Evolutionary conservation across 139 green algal species (phyloP), one percentile per base, ranked within the genome.

Genomic region (Tetradesmus lagerheimii): DNA sequence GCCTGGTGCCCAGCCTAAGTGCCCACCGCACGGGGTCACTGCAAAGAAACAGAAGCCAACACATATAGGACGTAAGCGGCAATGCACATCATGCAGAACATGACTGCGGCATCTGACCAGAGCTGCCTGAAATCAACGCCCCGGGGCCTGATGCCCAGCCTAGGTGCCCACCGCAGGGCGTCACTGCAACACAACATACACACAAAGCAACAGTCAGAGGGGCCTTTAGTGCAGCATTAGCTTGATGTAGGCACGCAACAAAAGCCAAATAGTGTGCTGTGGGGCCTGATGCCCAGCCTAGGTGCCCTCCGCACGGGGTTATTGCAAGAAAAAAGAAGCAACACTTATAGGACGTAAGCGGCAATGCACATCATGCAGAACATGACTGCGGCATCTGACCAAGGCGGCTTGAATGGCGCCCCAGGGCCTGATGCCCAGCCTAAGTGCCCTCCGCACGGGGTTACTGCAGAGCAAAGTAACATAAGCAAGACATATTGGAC

Each of bases 371-470:
- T n/a, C n/a, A n/a, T n/a, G n/a, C n/a, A n/a, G n/a, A n/a, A n/a
- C 11, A 95, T 92, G 0, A 95, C 91, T 14, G 93, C 87, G 0
- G 80, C 53, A 47, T 98, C 95, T 3, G 92, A 93, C 96, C 96
- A 98, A 31, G 96, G 78, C 75, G 82, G 3, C 71, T 93, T 93
- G 50, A 95, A 94, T n/a, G n/a, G n/a, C n/a, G n/a, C n/a, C 31
- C 92, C 95, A 12, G 37, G 62, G 27, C 95, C 93, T 35, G 92
- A 88, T 27, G 91, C 94, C 96, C 96, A 98, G 27, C 96, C 96
- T 50, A 98, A 91, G 83, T 98, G 96, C 0, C 96, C 96, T 12
- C 96, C 96, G 20, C 84, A n/a, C n/a, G n/a, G n/a, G n/a, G n/a
- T n/a, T n/a, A n/a, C n/a, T n/a, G n/a, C n/a, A n/a, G n/a, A n/a